Conservation (phyloP, 805 yeast species). For the Candida glaebosa region DNA sequence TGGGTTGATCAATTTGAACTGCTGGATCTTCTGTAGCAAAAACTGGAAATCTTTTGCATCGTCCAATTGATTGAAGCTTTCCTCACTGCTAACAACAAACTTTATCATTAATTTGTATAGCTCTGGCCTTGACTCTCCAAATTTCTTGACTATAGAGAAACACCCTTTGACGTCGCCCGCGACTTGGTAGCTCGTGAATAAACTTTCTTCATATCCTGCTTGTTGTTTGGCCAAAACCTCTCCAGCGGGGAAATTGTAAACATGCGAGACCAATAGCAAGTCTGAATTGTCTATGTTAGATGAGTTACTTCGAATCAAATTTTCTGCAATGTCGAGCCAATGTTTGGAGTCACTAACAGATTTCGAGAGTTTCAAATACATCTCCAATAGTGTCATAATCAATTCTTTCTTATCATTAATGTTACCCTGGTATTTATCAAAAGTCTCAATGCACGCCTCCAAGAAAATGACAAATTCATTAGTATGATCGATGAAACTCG, state of each 20-base stretch:
- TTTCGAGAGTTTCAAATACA: constrained; percentile 62
- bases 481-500: constrained; percentile 82
- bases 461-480: constrained; percentile 86
- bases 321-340: constrained; percentile 68
- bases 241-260: constrained; percentile 52
- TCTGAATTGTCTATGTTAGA: constrained; percentile 52
- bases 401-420: constrained; percentile 68
- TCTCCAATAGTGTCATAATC: constrained; percentile 74
- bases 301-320: constrained; percentile 46
- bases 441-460: constrained; percentile 84
- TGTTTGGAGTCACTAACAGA: constrained; percentile 20
- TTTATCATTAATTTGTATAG: constrained; percentile 63
- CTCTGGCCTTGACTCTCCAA: constrained; percentile 61
- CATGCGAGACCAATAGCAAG: constrained; percentile 53
- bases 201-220: constrained; percentile 51
- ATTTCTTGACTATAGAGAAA: constrained; percentile 50
- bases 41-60: constrained; percentile 39
- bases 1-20: constrained; percentile 58
- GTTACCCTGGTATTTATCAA: constrained; percentile 71
- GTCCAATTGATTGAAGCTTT: constrained; percentile 50
- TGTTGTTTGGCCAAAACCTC: constrained; percentile 40
- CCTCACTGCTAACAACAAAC: constrained; percentile 55
- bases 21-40: constrained; percentile 52
- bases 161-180: constrained; percentile 57
- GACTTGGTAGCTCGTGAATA: constrained; percentile 64